Conservation (phyloP, 352 stramenopile genomes). For the Paralagenidium karlingii region DNA sequence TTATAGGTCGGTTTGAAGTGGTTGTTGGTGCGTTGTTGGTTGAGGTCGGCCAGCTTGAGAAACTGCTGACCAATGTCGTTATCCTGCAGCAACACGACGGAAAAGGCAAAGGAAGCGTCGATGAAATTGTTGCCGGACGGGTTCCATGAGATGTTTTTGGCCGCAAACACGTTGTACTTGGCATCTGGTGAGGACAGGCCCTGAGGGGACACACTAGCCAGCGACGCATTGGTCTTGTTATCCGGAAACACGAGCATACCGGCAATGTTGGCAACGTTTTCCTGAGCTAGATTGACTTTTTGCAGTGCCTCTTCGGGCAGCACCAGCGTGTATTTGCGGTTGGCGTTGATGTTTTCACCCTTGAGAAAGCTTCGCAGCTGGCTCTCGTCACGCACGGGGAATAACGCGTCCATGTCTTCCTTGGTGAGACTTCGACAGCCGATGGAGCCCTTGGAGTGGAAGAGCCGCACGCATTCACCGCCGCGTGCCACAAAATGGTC, state of each 20-base stretch:
- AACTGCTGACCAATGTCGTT: constrained; percentile 21
- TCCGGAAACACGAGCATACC: constrained; percentile 51
- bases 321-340: constrained; percentile 44
- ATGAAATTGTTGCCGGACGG: constrained; percentile 31
- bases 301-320: constrained; percentile 44
- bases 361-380: constrained; percentile 32
- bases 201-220: constrained; percentile 39
- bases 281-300: constrained; percentile 7
- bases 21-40: constrained; percentile 20
- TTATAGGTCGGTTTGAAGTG: constrained; percentile 32
- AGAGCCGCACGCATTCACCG: constrained; percentile 65
- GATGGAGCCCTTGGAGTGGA: constrained; percentile 51
- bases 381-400: constrained; percentile 21
- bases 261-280: constrained; percentile 24
- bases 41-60: constrained; percentile 37
- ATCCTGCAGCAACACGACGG: constrained; percentile 51
- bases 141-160: constrained; percentile 55
- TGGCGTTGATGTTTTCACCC: constrained; percentile 5
- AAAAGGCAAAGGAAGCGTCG: constrained; percentile 26
- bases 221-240: constrained; percentile 24
- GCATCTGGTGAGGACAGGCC: constrained; percentile 41
- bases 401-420: constrained; percentile 40
- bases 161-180: constrained; percentile 51
- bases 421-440: constrained; percentile 44
- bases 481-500: constrained; percentile 46